Evolutionary conservation across 768 basidiomycete genomes (phyloP), one percentile per base, ranked within the genome.

Genomic region (Coprinellus micaceus): DNA sequence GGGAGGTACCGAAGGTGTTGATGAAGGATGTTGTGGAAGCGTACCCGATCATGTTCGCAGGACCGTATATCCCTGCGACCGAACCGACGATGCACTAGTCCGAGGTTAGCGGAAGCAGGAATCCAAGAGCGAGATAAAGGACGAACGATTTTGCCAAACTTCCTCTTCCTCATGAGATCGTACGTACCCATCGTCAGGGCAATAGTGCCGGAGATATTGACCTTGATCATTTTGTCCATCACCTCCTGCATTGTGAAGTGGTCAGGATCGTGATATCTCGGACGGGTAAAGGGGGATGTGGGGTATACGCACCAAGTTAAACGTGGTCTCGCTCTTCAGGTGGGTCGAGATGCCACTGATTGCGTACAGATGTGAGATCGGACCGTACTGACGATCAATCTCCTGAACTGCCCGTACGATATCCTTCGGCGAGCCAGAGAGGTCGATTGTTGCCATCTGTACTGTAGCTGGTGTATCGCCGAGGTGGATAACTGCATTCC

Each of bases 21-120:
- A 72, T 59, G 52, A 70, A 71, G 0, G 69, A 55, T 29, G 69
- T 70, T 25, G 67, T 70, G n/a, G 71, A 66, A 2, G 67, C 63
- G 54, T 69, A 68, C 22, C 65, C 60, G 15, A 72, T 68, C 65
- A 69, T 70, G 58, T 70, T 71, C 26, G 67, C 66, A 2, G 71
- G 68, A n/a, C 53, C 59, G 57, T 61, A 65, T 6, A 65, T 45
- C 4, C 67, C 71, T 3, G 66, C 63, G 22, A 66, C 55, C 4
- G 71, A 69, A 13, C 66, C 66, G 9, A 70, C 66, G 37, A 71
- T 63, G 52, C 68, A 70, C n/a, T n/a, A n/a, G n/a, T n/a, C n/a
- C n/a, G n/a, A n/a, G n/a, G n/a, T n/a, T n/a, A n/a, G n/a, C n/a
- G n/a, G n/a, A n/a, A n/a, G n/a, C n/a, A n/a, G n/a, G n/a, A n/a